Base-by-base conservation (phyloP, 2,329 filamentous ascomycete species). In the Ceratocystis huliohia region DNA sequence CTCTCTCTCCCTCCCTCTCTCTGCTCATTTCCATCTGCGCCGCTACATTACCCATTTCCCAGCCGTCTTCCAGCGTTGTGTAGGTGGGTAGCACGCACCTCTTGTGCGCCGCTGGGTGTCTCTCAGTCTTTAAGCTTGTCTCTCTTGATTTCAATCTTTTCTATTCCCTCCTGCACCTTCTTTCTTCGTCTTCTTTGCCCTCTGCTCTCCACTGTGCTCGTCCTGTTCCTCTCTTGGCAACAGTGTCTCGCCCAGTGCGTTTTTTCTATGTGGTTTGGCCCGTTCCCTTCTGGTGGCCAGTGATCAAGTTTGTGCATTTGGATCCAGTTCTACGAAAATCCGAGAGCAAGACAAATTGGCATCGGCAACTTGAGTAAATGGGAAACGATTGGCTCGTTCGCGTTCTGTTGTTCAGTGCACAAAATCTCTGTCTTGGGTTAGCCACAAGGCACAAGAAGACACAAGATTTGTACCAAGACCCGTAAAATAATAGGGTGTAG, bases 81-180 rank as follows among this genome's bases (percentile, higher is more conserved):
- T 22, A 25, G 8, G 8, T 48, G 20, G 5, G 56, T 37, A 59
- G 13, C 56, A 30, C 56, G 48, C 22, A 22, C n/a, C 48, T 20
- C 48, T 28, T 59, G 25, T 59, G 22, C 56, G 15, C 15, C 37
- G 56, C 33, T n/a, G 10, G 37, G 37, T 59, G 56, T 59, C 56
- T 59, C 56, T 30, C 56, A n/a, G 3, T 59, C 56, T 59, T 33
- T 59, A 59, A 30, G 17, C 28, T 37, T 59, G 25, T 59, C 56
- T 59, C 56, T 59, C 13, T 41, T 10, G 3, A 41, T 41, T 41
- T 5, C 37, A 41, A 15, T 41, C 22, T 53, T 8, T 53, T 25
- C 20, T 53, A 10, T 28, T 7, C 4, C 10, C 15, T 25, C 25
- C 22, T 59, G 56, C 28, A 28, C 15, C 5, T 20, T 59, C 28